These are phyloP conservation scores for Trametes cinnabarina DNA, from an alignment of 768 basidiomycete species.

Conservation along the genomic window DNA sequence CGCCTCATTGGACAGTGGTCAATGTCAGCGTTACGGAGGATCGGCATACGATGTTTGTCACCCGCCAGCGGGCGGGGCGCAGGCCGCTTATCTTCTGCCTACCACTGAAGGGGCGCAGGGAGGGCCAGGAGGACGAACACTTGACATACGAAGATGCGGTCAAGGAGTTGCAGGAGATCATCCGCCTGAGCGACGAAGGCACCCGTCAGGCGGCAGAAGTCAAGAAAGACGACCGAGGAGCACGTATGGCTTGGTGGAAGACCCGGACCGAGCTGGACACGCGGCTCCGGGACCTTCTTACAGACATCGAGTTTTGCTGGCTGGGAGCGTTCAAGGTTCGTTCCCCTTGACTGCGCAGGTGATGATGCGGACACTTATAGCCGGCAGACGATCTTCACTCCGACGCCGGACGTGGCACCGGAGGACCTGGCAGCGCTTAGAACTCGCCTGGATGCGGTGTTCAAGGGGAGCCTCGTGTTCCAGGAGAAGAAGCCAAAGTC, in stretches of 20 bases:
- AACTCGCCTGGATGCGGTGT: conserved; percentile 69
- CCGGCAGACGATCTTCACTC: conserved; percentile 60
- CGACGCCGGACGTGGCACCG: conserved; percentile 40
- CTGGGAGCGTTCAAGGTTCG: conserved; percentile 94
- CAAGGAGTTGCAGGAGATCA: conserved; percentile 74
- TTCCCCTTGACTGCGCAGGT: neutral
- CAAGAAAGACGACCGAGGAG: conserved; percentile 62
- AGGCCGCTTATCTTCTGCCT: conserved; percentile 83
- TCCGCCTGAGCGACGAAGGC: conserved; percentile 72
- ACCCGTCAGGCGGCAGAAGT: conserved; percentile 72
- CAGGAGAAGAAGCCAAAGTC: conserved; percentile 61
- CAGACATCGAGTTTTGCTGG: conserved; percentile 94
- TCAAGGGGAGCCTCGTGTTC: conserved; percentile 57
- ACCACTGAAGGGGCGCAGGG: conserved; percentile 82
- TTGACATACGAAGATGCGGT: conserved; percentile 75
- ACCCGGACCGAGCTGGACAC: conserved; percentile 72
- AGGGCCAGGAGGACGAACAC: conserved; percentile 67
- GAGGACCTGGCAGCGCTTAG: conserved; percentile 58
- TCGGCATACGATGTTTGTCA: conserved; percentile 77
- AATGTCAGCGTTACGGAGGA: conserved; percentile 84
- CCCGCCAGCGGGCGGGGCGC: conserved; percentile 63
- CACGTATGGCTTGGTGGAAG: conserved; percentile 83
- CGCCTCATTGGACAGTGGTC: conserved; percentile 78
- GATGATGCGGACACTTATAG: neutral
- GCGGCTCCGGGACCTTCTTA: conserved; percentile 69